These are phyloP conservation scores for Pythium folliculosum DNA, from an alignment of 352 stramenopile genomes.

Conservation along the genomic window DNA sequence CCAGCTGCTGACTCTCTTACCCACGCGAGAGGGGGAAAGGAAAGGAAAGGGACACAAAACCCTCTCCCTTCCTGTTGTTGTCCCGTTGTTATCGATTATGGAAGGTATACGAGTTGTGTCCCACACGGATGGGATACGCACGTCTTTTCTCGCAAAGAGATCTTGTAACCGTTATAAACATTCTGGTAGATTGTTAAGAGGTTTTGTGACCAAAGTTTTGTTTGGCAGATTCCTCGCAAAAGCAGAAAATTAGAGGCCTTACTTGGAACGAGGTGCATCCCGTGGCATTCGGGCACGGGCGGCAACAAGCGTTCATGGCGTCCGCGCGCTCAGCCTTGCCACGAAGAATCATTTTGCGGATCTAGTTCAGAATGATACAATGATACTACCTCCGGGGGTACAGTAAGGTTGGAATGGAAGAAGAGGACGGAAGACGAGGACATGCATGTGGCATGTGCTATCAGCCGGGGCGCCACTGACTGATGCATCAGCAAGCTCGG, in stretches of 20 bases:
- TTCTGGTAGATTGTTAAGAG: not conserved
- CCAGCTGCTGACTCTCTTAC: conserved; percentile 29
- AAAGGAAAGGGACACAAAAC: conserved; percentile 2
- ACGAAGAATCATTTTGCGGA: too few species aligned
- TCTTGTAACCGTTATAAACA: not conserved
- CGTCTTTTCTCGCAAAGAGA: not conserved
- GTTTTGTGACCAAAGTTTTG: not conserved
- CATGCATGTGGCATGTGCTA: too few species aligned
- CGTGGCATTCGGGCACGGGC: not conserved
- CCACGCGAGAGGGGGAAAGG: not conserved
- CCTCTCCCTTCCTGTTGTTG: conserved; percentile 17
- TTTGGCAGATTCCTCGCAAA: not conserved
- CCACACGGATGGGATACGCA: too few species aligned
- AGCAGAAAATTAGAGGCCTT: not conserved
- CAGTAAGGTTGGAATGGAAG: too few species aligned
- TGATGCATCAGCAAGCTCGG: too few species aligned
- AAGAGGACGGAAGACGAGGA: too few species aligned
- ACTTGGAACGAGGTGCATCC: not conserved
- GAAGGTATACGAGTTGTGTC: not conserved
- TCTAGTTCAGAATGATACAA: too few species aligned
- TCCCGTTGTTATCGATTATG: conserved; percentile 20
- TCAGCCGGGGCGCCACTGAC: too few species aligned
- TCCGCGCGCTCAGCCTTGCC: too few species aligned
- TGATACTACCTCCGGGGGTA: too few species aligned
- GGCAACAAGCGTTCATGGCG: not conserved